These are phyloP conservation scores for Fusarium odoratissimum DNA, from an alignment of 2,329 filamentous ascomycete species.

Conservation along the genomic window DNA sequence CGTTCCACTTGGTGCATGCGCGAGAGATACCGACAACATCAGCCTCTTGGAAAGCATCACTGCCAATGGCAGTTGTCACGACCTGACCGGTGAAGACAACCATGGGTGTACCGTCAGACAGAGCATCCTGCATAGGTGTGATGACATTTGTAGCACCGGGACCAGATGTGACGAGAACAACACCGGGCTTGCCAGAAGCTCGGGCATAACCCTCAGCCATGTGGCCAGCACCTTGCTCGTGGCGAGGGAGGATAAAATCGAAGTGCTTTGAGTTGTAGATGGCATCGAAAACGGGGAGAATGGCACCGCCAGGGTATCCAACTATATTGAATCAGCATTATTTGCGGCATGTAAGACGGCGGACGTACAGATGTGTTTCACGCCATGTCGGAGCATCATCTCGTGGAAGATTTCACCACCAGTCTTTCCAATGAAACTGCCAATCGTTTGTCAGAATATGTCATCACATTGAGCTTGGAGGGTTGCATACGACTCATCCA, in stretches of 20 bases:
- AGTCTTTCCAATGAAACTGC: constrained; percentile 69
- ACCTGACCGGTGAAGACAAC: not conserved
- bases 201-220: constrained; percentile 98
- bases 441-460: constrained; percentile 58
- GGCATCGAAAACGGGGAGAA: constrained; percentile 97
- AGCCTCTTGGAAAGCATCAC: constrained; percentile 70
- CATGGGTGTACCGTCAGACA: not conserved
- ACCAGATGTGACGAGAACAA: constrained; percentile 95
- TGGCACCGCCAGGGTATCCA: constrained; percentile 93
- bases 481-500: constrained; percentile 81
- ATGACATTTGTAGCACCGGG: constrained; percentile 89
- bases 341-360: not conserved
- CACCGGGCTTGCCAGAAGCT: constrained; percentile 88
- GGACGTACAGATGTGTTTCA: constrained; percentile 92
- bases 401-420: constrained; percentile 98
- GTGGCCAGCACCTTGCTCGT: constrained; percentile 97
- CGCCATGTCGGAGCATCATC: constrained; percentile 93
- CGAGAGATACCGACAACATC: constrained; percentile 94
- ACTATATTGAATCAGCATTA: constrained; percentile 60
- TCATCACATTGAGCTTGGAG: not conserved
- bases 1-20: constrained; percentile 89
- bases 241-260: constrained; percentile 88
- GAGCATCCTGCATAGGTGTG: constrained; percentile 66
- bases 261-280: constrained; percentile 99
- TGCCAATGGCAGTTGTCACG: not conserved